Evolutionary conservation across 2,329 filamentous ascomycete species (phyloP).

Genomic region (Metarhizium rileyi): DNA sequence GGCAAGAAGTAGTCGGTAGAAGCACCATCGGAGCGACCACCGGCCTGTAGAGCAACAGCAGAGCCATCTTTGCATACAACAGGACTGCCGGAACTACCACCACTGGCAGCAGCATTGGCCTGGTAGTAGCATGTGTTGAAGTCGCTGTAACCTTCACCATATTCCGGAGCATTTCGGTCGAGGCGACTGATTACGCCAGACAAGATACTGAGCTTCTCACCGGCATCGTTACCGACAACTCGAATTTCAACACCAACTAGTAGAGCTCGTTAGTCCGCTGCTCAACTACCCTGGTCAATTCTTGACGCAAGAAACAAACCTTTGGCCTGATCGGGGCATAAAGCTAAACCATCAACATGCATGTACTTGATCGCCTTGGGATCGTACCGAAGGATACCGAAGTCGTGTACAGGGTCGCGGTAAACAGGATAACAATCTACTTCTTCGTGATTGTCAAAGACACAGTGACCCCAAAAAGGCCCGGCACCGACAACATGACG

Average conservation of each 20-base stretch:
- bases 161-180: constrained; percentile 94
- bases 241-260: constrained; percentile 84
- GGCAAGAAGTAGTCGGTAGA: constrained; percentile 97
- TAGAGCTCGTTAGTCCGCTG: neutral
- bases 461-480: constrained; percentile 95
- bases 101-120: constrained; percentile 91
- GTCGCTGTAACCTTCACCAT: constrained; percentile 95
- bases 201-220: constrained; percentile 94
- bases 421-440: constrained; percentile 96
- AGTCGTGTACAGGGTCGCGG: constrained; percentile 96
- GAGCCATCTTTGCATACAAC: constrained; percentile 92
- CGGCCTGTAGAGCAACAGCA: constrained; percentile 87
- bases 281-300: neutral
- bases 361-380: constrained; percentile 96
- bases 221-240: constrained; percentile 96
- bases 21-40: constrained; percentile 85
- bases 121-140: constrained; percentile 97
- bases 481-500: constrained; percentile 90
- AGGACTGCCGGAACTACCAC: constrained; percentile 95
- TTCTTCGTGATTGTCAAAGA: constrained; percentile 97
- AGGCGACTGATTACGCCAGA: constrained; percentile 95
- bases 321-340: constrained; percentile 78
- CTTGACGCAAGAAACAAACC: constrained; percentile 26
- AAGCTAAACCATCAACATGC: constrained; percentile 68
- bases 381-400: constrained; percentile 93